phyloP scores from a whole-genome alignment of 805 yeast genomes.

The Starmera pachycereana region DNA sequence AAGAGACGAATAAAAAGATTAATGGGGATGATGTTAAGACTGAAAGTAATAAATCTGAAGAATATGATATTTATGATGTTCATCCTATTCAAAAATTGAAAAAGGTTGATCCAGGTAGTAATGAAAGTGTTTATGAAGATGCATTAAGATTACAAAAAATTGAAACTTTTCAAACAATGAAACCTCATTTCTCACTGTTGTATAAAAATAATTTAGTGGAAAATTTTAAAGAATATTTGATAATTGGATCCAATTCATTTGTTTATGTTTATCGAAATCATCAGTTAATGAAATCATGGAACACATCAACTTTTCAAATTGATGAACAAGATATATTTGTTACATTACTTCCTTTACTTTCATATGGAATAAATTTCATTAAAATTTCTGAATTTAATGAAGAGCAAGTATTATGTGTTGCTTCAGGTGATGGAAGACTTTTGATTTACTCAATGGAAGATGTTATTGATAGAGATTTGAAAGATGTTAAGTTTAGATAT shows the following conservation, averaged over 20 bases:
- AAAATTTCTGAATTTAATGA: slow-evolving; percentile 27
- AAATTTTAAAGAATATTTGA: slow-evolving; percentile 4
- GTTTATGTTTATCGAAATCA: slow-evolving; percentile 7
- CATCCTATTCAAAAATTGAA: slow-evolving; percentile 5
- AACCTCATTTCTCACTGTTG: background rate
- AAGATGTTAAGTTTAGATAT: slow-evolving; percentile 17
- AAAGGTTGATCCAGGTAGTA: background rate
- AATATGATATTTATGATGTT: slow-evolving; percentile 10
- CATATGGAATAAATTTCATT: slow-evolving; percentile 47
- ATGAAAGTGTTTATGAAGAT: slow-evolving; percentile 10
- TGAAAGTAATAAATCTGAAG: no score
- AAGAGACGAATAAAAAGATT: no score
- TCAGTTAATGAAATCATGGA: background rate
- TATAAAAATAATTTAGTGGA: slow-evolving; percentile 15
- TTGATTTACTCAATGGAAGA: slow-evolving; percentile 26
- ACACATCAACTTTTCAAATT: slow-evolving; percentile 11
- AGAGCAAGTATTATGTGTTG: slow-evolving; percentile 34
- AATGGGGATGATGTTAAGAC: no score
- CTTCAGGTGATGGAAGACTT: slow-evolving; percentile 47
- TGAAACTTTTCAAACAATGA: background rate
- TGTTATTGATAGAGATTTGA: slow-evolving; percentile 18
- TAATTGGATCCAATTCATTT: slow-evolving; percentile 6
- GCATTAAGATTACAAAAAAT: slow-evolving; percentile 2
- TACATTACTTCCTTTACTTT: slow-evolving; percentile 42
- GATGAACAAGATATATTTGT: slow-evolving; percentile 24